Evolutionary conservation across 768 basidiomycete genomes (phyloP).

Genomic region (Gymnopilus junonius): DNA sequence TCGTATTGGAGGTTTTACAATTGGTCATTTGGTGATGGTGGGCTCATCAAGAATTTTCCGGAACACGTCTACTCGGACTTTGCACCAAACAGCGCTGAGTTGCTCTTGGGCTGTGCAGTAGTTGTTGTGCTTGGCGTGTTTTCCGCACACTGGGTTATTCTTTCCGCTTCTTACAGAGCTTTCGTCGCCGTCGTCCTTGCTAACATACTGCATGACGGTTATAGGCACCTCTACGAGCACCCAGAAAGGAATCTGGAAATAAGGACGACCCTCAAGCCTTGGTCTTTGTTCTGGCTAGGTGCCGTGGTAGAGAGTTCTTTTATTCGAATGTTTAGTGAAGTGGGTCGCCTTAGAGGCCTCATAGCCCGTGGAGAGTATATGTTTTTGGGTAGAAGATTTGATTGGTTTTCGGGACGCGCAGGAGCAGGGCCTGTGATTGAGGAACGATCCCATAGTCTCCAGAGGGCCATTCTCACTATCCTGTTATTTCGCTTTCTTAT

Average conservation of each 20-base stretch:
- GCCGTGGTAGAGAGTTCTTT: constrained; percentile 55
- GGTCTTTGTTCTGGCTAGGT: constrained; percentile 38
- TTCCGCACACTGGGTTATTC: constrained; percentile 12
- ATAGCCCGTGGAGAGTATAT: constrained; percentile 45
- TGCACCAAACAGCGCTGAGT: constrained; percentile 55
- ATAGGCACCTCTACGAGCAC: constrained; percentile 50
- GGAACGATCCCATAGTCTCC: constrained; percentile 44
- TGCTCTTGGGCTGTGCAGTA: constrained; percentile 32
- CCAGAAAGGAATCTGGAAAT: constrained; percentile 34
- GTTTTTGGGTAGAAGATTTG: constrained; percentile 48
- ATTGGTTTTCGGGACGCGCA: constrained; percentile 54
- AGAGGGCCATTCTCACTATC: constrained; percentile 21
- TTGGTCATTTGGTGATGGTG: constrained; percentile 64
- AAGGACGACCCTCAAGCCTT: constrained; percentile 33
- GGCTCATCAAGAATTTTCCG: constrained; percentile 51
- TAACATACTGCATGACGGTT: constrained; percentile 53
- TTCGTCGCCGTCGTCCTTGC: constrained; percentile 35
- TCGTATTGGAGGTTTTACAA: constrained; percentile 58
- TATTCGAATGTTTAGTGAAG: constrained; percentile 55
- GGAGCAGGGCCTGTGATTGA: constrained; percentile 41
- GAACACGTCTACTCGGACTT: constrained; percentile 47
- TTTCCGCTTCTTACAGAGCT: constrained; percentile 21
- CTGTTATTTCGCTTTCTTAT: background rate
- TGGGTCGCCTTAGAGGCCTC: constrained; percentile 49
- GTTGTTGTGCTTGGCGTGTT: constrained; percentile 18